Evolutionary conservation across 495 filamentous ascomycete genomes (phyloP).

Genomic region (Massariosphaeria phaeospora): DNA sequence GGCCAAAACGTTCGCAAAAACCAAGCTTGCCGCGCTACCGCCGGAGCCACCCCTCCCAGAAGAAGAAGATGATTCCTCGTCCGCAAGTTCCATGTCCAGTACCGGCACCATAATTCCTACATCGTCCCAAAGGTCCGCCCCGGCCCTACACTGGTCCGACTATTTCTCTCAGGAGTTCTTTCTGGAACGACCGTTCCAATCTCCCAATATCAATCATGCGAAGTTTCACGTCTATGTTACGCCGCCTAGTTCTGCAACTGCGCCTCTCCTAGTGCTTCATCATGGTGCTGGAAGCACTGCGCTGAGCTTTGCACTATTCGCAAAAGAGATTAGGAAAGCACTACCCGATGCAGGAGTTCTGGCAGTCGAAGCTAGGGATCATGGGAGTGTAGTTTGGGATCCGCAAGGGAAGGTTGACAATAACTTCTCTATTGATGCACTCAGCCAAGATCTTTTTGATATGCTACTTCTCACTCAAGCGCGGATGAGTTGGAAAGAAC

Average conservation of each 20-base stretch:
- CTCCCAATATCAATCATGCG: slow-evolving; percentile 44
- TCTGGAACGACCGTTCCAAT: slow-evolving; percentile 46
- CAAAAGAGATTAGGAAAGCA: slow-evolving; percentile 66
- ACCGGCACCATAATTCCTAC: slow-evolving; percentile 84
- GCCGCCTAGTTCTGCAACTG: slow-evolving; percentile 51
- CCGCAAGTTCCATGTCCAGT: slow-evolving; percentile 72
- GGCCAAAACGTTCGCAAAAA: slow-evolving; percentile 75
- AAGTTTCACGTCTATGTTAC: slow-evolving; percentile 84
- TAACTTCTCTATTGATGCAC: slow-evolving; percentile 46
- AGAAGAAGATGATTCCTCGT: slow-evolving; percentile 64
- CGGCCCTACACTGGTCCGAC: slow-evolving; percentile 69
- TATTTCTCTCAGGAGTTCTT: slow-evolving; percentile 86
- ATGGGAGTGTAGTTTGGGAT: slow-evolving; percentile 62
- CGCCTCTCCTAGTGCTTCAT: slow-evolving; percentile 82
- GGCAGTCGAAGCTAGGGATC: slow-evolving; percentile 77
- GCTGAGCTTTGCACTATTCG: slow-evolving; percentile 78
- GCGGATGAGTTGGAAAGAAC: slow-evolving; percentile 62
- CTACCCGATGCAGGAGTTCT: slow-evolving; percentile 79
- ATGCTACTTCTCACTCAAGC: slow-evolving; percentile 60
- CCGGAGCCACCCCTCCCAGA: slow-evolving; percentile 45
- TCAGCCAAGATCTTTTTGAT: slow-evolving; percentile 67
- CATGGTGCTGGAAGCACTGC: slow-evolving; percentile 88
- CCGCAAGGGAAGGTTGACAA: slow-evolving; percentile 38
- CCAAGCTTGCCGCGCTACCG: slow-evolving; percentile 64
- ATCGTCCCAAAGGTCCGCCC: slow-evolving; percentile 53